A percentile compares a stretch with the other conserved stretches of the same genome.
Evolutionary conservation across 345 rosid genomes (phyloP).

Genomic region (Abelmoschus esculentus): DNA sequence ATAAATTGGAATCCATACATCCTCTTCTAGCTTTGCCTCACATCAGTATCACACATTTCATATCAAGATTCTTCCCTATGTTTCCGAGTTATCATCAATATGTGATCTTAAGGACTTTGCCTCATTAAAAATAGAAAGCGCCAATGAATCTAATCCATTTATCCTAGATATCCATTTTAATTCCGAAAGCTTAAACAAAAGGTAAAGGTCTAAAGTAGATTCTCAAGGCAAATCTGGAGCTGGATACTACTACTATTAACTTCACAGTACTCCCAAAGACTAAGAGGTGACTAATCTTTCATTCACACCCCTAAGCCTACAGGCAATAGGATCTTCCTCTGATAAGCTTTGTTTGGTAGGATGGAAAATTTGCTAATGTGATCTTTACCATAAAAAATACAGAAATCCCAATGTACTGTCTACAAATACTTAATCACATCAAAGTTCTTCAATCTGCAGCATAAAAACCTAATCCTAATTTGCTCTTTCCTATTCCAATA

Average conservation of each 20-base stretch:
- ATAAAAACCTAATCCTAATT: too few species aligned
- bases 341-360: neutral
- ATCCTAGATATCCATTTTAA: neutral
- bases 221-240: neutral
- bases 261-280: neutral
- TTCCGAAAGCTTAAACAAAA: neutral
- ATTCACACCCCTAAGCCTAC: too few species aligned
- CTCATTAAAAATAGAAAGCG: neutral
- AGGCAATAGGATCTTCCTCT: conserved; percentile 8
- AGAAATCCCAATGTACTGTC: neutral
- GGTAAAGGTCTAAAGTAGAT: neutral
- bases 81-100: too few species aligned
- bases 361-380: too few species aligned
- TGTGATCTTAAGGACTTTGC: too few species aligned
- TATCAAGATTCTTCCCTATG: too few species aligned
- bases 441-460: neutral
- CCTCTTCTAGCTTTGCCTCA: too few species aligned
- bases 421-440: neutral
- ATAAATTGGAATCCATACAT: too few species aligned
- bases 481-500: too few species aligned
- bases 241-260: neutral
- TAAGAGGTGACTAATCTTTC: neutral
- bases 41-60: too few species aligned
- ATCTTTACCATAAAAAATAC: too few species aligned
- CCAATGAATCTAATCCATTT: neutral